A percentile compares a stretch with the other conserved stretches of the same genome.
Evolutionary conservation across 2,329 filamentous ascomycete species (phyloP).

Genomic region (Venturia oleaginea): DNA sequence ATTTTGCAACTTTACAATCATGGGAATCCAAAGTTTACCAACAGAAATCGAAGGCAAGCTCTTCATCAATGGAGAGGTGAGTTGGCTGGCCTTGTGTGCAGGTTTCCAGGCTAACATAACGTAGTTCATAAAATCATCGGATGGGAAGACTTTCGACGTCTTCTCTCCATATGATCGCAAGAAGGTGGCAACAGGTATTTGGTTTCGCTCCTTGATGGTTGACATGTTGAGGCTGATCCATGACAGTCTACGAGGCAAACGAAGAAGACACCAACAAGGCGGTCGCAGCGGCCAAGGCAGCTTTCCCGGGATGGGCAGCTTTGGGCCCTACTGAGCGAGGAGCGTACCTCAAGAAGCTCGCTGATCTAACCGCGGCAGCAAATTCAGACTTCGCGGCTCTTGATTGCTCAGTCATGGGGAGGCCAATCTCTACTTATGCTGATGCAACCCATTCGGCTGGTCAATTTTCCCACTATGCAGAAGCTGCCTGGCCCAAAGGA

Average conservation of each 20-base stretch:
- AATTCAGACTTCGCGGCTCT: constrained; percentile 10
- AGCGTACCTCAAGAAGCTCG: constrained; percentile 37
- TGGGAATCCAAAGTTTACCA: constrained; percentile 7
- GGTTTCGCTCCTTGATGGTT: neutral
- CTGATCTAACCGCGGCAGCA: constrained; percentile 32
- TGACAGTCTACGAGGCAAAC: constrained; percentile 37
- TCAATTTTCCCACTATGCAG: constrained; percentile 35
- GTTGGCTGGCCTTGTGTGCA: neutral
- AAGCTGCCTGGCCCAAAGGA: constrained; percentile 38
- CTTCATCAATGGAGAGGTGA: constrained; percentile 44
- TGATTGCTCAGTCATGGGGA: constrained; percentile 12
- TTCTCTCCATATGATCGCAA: constrained; percentile 36
- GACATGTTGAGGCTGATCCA: neutral
- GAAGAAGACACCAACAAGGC: constrained; percentile 35
- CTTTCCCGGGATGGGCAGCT: constrained; percentile 39
- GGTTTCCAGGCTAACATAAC: neutral
- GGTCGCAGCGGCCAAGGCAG: constrained; percentile 35
- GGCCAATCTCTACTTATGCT: constrained; percentile 9
- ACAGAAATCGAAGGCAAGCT: constrained; percentile 30
- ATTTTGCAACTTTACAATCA: neutral
- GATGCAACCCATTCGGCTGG: constrained; percentile 21
- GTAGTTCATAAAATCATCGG: constrained; percentile 37
- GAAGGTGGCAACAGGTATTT: constrained; percentile 28
- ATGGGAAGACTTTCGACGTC: constrained; percentile 37
- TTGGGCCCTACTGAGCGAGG: constrained; percentile 33